A percentile compares a stretch with the other conserved stretches of the same genome.
Evolutionary conservation across 257 asterid species (phyloP).

Genomic region (Galeopsis tetrahit): DNA sequence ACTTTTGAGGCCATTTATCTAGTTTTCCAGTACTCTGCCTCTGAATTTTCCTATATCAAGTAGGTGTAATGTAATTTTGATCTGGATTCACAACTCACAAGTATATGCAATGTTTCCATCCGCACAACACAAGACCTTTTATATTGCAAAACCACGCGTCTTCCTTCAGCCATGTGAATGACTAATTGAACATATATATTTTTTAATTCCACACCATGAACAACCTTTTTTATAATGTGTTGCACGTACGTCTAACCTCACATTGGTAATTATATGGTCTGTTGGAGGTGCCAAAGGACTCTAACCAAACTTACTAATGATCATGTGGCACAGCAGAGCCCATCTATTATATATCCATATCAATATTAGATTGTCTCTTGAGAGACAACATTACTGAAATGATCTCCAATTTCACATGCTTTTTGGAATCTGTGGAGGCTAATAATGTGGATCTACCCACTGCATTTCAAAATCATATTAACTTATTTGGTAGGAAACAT

Average conservation of each 20-base stretch:
- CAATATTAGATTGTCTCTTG: neutral
- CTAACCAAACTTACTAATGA: too few species aligned
- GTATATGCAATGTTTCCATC: neutral
- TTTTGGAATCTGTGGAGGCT: too few species aligned
- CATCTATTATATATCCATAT: too few species aligned
- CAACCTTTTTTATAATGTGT: neutral
- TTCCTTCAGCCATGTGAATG: neutral
- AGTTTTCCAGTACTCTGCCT: neutral
- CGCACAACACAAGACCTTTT: neutral
- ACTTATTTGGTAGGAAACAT: constrained; percentile 23
- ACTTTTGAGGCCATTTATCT: too few species aligned
- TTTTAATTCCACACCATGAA: too few species aligned
- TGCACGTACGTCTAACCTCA: neutral
- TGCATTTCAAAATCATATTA: neutral
- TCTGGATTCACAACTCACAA: too few species aligned
- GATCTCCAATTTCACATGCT: neutral
- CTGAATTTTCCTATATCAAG: too few species aligned
- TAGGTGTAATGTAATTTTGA: neutral
- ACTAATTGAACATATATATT: neutral
- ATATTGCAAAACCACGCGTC: neutral
- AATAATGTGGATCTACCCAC: neutral
- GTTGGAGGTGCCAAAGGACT: neutral
- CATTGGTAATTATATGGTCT: neutral
- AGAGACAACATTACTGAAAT: neutral
- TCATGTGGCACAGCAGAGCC: too few species aligned